Evolutionary conservation across 176 grass and related monocot species (phyloP).

Genomic region (Saccharum officinarum): DNA sequence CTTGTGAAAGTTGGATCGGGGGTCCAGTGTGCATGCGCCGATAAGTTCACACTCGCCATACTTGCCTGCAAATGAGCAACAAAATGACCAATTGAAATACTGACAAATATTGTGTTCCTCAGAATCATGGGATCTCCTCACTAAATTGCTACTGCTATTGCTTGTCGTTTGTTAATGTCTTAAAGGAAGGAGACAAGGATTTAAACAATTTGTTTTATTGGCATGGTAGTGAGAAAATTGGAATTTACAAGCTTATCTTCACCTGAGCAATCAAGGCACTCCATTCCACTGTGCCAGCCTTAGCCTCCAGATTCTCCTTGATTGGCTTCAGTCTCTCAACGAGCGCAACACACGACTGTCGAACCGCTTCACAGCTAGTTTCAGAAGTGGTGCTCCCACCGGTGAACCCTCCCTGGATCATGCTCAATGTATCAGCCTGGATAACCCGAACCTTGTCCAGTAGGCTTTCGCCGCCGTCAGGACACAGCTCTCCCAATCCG

Average conservation of each 20-base stretch:
- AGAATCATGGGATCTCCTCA: not conserved
- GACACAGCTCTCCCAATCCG: constrained; percentile 49
- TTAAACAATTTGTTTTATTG: not conserved
- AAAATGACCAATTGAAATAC: not conserved
- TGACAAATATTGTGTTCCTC: not conserved
- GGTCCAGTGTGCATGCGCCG: constrained; percentile 57
- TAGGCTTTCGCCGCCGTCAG: constrained; percentile 47
- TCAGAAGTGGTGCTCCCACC: constrained; percentile 88
- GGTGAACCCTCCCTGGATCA: constrained; percentile 76
- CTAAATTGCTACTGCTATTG: not conserved
- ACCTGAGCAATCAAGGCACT: constrained; percentile 61
- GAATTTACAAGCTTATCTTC: not conserved
- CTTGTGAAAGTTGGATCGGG: constrained; percentile 41
- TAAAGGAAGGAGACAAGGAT: not conserved
- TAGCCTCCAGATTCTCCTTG: constrained; percentile 63
- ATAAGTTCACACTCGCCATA: constrained; percentile 54
- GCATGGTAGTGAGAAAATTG: not conserved
- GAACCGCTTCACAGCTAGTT: constrained; percentile 71
- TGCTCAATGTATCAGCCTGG: constrained; percentile 71
- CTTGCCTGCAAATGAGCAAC: constrained; percentile 45
- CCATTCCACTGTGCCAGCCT: constrained; percentile 54
- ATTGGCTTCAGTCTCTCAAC: constrained; percentile 67
- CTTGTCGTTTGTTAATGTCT: not conserved
- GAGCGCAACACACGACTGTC: constrained; percentile 48
- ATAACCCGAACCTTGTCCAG: constrained; percentile 68